Base-by-base conservation (phyloP, 176 grass and related monocot species). In the Canna indica region DNA sequence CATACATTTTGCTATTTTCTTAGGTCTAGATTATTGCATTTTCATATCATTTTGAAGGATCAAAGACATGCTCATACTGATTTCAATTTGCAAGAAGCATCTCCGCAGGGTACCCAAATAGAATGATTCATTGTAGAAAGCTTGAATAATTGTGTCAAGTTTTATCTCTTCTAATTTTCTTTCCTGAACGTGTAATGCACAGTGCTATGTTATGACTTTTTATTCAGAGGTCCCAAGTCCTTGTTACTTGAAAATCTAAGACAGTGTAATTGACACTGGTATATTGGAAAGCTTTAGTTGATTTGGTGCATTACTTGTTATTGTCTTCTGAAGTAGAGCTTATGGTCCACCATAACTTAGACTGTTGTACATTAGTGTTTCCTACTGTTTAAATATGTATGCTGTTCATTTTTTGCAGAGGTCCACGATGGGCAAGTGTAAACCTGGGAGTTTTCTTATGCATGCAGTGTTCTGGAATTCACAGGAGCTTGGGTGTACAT, bases 381-480 rank as follows among this genome's bases (percentile, higher is more conserved):
- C 24, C 8, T 73, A 38, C 11, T 0, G 18, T 16, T 42, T 53
- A 22, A 22, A 44, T 35, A 7, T 18, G 41, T 44, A 8, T 44
- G 3, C 20, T 24, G 6, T 28, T 17, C 53, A 30, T 44, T 44
- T 73, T 36, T 44, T 73, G 71, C 34, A 73, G 71, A 73, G 71
- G 71, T 31, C 71, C 71, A 58, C 30, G 71, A 60, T 73, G 71
- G 71, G 71, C 71, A 42, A 73, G 71, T 12, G 71, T 73, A 15
- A 73, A 73, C 60, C 25, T 73, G 71, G 71, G 71, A 59, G 60
- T 73, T 28, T 73, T 73, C 38, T 44, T 73, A 20, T 73, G 71
- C 25, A 42, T 73, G 71, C 71, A 73, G 54, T 73, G 71, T 31
- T 73, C 71, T 17, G 71, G 71, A 59, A 73, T 73, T 42, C 71